Conservation (phyloP, 768 basidiomycete genomes). For the Lepiota venenata region DNA sequence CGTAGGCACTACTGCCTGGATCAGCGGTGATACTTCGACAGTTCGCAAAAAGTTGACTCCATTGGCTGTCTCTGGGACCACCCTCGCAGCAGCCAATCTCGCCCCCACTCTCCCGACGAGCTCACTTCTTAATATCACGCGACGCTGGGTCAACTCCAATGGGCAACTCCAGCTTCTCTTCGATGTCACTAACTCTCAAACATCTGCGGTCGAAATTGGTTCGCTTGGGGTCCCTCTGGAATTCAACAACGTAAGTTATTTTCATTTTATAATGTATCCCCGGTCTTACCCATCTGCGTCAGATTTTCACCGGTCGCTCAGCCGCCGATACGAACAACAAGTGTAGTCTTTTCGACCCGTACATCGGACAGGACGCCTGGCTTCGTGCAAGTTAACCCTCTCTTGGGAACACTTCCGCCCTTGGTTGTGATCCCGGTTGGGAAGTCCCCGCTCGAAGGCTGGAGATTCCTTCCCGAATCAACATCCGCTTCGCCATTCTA, state of each 20-base stretch:
- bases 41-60: conserved; percentile 36
- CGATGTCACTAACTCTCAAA: conserved; percentile 46
- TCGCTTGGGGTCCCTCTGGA: conserved; percentile 50
- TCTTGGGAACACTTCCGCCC: conserved; percentile 51
- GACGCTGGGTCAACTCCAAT: conserved; percentile 45
- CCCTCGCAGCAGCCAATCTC: conserved; percentile 46
- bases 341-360: conserved; percentile 56
- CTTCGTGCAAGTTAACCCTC: conserved; percentile 48
- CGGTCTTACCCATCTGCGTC: background rate
- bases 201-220: conserved; percentile 47
- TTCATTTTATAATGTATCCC: background rate
- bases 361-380: conserved; percentile 56
- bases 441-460: conserved; percentile 52
- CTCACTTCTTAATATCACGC: conserved; percentile 45
- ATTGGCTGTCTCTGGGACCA: conserved; percentile 36
- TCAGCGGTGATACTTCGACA: conserved; percentile 41
- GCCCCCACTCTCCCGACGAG: conserved; percentile 42
- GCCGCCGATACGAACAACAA: conserved; percentile 47
- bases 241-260: conserved; percentile 47
- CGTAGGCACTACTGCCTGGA: conserved; percentile 43
- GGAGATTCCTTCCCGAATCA: conserved; percentile 52
- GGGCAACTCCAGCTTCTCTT: conserved; percentile 44
- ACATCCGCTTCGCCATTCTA: conserved; percentile 44
- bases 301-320: conserved; percentile 56
- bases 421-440: conserved; percentile 45